Evolutionary conservation across 306 rosid species (phyloP).

Genomic region (Citrullus amarus): DNA sequence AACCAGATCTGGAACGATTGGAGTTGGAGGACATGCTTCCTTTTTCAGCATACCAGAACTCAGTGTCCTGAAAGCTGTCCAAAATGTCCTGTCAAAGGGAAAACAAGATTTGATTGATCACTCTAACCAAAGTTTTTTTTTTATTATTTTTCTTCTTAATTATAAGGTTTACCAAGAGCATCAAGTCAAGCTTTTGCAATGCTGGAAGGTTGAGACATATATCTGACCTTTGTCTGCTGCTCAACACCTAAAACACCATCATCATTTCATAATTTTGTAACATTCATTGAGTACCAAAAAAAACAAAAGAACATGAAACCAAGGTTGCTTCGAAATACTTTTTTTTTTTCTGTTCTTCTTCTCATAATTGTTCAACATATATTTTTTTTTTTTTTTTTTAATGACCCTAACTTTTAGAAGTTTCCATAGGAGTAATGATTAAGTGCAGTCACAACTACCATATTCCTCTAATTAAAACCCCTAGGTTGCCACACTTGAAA

Average conservation of each 20-base stretch:
- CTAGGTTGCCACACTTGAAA: too few relatives aligned
- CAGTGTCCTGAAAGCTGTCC: constrained; percentile 65
- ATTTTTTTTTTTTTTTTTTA: too few relatives aligned
- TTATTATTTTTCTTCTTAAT: neutral
- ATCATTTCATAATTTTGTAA: neutral
- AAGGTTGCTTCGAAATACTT: neutral
- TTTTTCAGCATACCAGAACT: constrained; percentile 85
- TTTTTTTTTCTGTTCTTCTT: neutral
- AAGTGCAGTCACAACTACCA: too few relatives aligned
- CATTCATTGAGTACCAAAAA: neutral
- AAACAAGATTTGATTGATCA: neutral
- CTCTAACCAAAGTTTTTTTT: neutral
- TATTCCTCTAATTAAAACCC: too few relatives aligned
- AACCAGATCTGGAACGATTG: constrained; percentile 32
- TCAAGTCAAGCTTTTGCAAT: constrained; percentile 70
- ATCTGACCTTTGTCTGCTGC: constrained; percentile 69
- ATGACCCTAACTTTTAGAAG: too few relatives aligned
- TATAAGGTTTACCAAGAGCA: constrained; percentile 50
- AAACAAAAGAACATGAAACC: neutral
- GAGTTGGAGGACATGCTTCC: constrained; percentile 72
- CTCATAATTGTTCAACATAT: too few relatives aligned
- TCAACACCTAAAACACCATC: constrained; percentile 49
- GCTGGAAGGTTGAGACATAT: constrained; percentile 87
- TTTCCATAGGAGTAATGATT: too few relatives aligned
- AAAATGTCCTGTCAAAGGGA: constrained; percentile 55